Evolutionary conservation across 495 filamentous ascomycete genomes (phyloP).

Genomic region (Tuber magnatum): DNA sequence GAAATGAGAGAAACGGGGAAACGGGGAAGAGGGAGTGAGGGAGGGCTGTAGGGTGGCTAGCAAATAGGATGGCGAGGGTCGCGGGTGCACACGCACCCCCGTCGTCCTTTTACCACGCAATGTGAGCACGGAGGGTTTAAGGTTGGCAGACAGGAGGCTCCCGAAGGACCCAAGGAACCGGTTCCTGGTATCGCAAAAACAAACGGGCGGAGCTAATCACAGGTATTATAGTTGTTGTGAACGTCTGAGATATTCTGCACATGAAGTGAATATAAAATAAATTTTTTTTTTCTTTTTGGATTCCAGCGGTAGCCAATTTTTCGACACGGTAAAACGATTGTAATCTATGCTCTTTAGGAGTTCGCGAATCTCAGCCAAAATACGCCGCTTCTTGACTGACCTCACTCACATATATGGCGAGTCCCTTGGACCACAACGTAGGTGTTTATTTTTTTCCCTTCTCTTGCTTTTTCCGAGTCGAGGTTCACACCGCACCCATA

Average conservation of each 20-base stretch:
- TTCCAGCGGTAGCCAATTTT: background rate
- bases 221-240: background rate
- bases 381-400: background rate
- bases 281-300: too few species aligned
- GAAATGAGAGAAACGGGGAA: background rate
- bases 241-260: background rate
- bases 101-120: background rate
- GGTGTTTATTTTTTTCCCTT: background rate
- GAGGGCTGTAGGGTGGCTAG: background rate
- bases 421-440: background rate
- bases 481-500: background rate
- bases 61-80: background rate
- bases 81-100: background rate
- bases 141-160: background rate
- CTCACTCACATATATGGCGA: slow-evolving; percentile 1
- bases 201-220: background rate
- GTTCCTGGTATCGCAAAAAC: background rate
- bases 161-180: background rate
- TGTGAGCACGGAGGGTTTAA: background rate
- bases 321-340: background rate
- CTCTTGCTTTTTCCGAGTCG: background rate
- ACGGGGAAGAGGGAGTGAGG: background rate
- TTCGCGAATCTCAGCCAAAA: background rate
- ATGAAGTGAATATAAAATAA: background rate
- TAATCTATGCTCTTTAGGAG: background rate